Conservation (phyloP, 2,329 filamentous ascomycete species). For the Berkeleyomyces rouxiae region DNA sequence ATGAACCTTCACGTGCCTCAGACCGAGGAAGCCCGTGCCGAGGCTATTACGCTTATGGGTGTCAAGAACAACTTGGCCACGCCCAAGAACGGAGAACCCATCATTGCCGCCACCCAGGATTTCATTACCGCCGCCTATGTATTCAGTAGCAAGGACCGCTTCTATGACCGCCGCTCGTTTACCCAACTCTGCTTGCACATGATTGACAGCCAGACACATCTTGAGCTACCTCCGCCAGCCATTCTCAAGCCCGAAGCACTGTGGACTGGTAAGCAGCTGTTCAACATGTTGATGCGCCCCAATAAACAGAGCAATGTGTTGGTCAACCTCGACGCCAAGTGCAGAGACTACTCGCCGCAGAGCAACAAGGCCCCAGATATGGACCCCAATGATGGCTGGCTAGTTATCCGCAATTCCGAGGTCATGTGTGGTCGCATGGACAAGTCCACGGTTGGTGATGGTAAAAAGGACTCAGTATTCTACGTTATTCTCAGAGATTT, state of each 20-base stretch:
- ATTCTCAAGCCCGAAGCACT: slow-evolving; percentile 71
- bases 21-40: slow-evolving; percentile 87
- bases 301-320: slow-evolving; percentile 68
- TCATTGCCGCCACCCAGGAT: slow-evolving; percentile 97
- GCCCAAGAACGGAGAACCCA: slow-evolving; percentile 92
- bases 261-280: slow-evolving; percentile 96
- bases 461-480: slow-evolving; percentile 95
- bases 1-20: slow-evolving; percentile 99
- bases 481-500: slow-evolving; percentile 94
- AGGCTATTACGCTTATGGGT: slow-evolving; percentile 93
- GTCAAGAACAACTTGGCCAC: slow-evolving; percentile 93
- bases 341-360: slow-evolving; percentile 58
- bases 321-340: slow-evolving; percentile 87
- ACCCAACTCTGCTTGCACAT: slow-evolving; percentile 86
- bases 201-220: slow-evolving; percentile 60
- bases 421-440: slow-evolving; percentile 97
- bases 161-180: slow-evolving; percentile 79
- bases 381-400: slow-evolving; percentile 74
- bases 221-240: slow-evolving; percentile 76
- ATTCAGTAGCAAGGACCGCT: slow-evolving; percentile 79
- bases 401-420: slow-evolving; percentile 90
- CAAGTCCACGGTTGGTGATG: slow-evolving; percentile 89
- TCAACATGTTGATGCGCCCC: slow-evolving; percentile 78
- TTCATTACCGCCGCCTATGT: slow-evolving; percentile 94
- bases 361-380: slow-evolving; percentile 47